Conservation (phyloP, 2,329 filamentous ascomycete species). For the Fusarium nurragi region DNA sequence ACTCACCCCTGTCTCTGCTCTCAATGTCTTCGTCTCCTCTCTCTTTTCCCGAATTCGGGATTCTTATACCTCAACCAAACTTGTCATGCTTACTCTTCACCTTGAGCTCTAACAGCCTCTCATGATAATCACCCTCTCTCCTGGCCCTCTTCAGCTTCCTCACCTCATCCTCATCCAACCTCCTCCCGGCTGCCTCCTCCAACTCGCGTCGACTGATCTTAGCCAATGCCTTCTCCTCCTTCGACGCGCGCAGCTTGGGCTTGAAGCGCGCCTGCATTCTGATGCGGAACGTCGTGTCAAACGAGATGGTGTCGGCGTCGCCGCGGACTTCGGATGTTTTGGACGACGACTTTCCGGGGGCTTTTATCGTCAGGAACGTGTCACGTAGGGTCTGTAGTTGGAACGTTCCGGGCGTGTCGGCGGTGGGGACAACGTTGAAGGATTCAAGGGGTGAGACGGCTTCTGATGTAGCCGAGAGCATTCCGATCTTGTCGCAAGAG, state of each 20-base stretch:
- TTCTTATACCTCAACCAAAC: conserved; percentile 54
- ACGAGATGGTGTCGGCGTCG: conserved; percentile 73
- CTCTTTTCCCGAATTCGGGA: not conserved
- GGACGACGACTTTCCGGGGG: conserved; percentile 59
- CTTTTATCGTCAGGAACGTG: conserved; percentile 72
- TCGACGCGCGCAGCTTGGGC: conserved; percentile 78
- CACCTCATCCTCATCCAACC: conserved; percentile 86
- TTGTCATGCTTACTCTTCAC: conserved; percentile 95
- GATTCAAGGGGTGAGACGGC: conserved; percentile 87
- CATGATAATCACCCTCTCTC: conserved; percentile 89
- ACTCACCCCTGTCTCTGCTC: conserved; percentile 4
- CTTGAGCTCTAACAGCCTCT: conserved; percentile 84
- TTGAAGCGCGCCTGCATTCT: conserved; percentile 97
- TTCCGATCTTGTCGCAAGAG: conserved; percentile 83
- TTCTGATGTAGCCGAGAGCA: conserved; percentile 78
- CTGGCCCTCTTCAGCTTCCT: conserved; percentile 82
- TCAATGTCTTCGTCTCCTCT: not conserved
- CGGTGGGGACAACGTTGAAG: conserved; percentile 72
- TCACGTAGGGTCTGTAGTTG: conserved; percentile 77
- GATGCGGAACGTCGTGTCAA: conserved; percentile 78
- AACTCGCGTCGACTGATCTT: conserved; percentile 89
- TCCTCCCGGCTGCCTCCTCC: conserved; percentile 80
- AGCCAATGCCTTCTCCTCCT: conserved; percentile 83
- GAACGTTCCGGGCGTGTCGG: conserved; percentile 76
- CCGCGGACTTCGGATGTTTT: conserved; percentile 75